Percentiles rank a stretch among this genome's conserved stretches.
Conservation (phyloP, 176 grass and related monocot species). For the Echinochloa phyllopogon region DNA sequence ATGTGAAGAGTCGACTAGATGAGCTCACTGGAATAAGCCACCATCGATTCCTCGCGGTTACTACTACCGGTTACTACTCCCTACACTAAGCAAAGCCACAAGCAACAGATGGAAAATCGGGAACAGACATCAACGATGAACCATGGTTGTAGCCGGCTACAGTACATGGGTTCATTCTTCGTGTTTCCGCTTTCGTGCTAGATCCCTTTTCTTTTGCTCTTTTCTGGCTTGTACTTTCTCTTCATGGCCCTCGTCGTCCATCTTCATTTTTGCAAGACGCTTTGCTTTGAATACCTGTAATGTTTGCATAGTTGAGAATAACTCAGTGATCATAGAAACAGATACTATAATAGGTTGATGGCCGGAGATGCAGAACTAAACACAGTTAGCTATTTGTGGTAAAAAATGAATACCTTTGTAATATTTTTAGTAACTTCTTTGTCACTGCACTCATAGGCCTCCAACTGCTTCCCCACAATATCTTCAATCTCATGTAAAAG, state of each 20-base stretch:
- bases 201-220: conserved; percentile 72
- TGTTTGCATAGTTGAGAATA: conserved; percentile 2
- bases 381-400: neutral
- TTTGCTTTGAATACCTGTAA: conserved; percentile 81
- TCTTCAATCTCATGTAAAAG: conserved; percentile 92
- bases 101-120: neutral
- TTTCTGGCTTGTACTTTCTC: conserved; percentile 71
- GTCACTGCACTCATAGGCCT: conserved; percentile 53
- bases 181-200: conserved; percentile 63
- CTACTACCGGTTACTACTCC: neutral
- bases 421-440: conserved; percentile 74
- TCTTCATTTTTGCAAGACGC: conserved; percentile 76
- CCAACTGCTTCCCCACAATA: conserved; percentile 65
- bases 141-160: neutral
- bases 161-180: conserved; percentile 37
- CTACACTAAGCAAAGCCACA: neutral
- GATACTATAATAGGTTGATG: neutral
- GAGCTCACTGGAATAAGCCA: neutral
- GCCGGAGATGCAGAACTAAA: conserved; percentile 17
- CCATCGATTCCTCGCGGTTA: neutral
- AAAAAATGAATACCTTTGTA: conserved; percentile 55
- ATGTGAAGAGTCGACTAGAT: neutral
- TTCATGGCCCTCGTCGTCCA: conserved; percentile 80
- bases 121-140: neutral
- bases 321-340: neutral